phyloP scores from a whole-genome alignment of 148 eudicot species.

The Chenopodium suecicum region DNA sequence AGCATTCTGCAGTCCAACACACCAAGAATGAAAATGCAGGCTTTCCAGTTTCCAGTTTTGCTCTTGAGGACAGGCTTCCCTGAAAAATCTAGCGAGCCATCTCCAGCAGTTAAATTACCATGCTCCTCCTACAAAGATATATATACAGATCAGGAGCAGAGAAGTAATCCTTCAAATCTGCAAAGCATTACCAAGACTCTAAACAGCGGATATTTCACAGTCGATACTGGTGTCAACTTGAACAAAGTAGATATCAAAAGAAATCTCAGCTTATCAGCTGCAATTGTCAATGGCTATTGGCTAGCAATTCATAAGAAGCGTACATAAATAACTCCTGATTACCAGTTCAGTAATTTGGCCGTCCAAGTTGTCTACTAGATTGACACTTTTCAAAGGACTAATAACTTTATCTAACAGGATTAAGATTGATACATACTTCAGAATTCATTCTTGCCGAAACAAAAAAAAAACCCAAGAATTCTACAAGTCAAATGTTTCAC shows the following conservation, averaged over 20 bases:
- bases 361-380: background rate
- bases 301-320: background rate
- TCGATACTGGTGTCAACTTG: background rate
- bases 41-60: constrained; percentile 76
- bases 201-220: background rate
- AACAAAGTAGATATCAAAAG: background rate
- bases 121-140: constrained; percentile 13
- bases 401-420: background rate
- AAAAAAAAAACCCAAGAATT: background rate
- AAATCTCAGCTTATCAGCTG: background rate
- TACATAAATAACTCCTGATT: background rate
- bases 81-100: constrained; percentile 58
- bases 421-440: background rate
- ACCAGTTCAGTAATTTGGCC: background rate
- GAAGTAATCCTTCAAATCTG: background rate
- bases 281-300: background rate
- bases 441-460: background rate
- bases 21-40: constrained; percentile 75
- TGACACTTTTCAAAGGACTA: background rate
- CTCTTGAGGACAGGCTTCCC: constrained; percentile 62
- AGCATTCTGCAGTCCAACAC: constrained; percentile 33
- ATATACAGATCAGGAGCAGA: background rate
- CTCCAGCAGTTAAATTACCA: constrained; percentile 39
- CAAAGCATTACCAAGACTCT: background rate
- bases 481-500: background rate